These are phyloP conservation scores for Lichtheimia ornata DNA, from an alignment of 371 early-diverging fungal species.

Conservation along the genomic window DNA sequence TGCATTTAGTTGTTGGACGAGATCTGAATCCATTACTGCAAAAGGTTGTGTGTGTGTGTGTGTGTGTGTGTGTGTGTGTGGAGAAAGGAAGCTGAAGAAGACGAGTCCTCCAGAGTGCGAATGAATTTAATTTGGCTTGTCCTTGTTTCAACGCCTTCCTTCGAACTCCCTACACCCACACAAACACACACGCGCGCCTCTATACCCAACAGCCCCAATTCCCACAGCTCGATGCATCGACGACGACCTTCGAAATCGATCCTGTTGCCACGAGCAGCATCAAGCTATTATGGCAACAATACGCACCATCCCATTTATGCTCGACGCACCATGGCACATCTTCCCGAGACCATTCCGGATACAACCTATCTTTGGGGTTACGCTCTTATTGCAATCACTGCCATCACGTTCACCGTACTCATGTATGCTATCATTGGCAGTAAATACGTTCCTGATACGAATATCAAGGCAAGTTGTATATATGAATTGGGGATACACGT, in stretches of 20 bases:
- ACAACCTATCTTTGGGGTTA: constrained; percentile 75
- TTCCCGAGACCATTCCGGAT: constrained; percentile 65
- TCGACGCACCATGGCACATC: constrained; percentile 51
- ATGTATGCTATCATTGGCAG: constrained; percentile 74
- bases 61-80: neutral
- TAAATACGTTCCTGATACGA: constrained; percentile 72
- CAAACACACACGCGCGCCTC: too few species aligned
- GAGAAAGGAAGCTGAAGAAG: neutral
- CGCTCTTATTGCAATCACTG: constrained; percentile 61
- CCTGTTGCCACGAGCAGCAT: constrained; percentile 15
- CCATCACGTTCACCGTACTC: constrained; percentile 57
- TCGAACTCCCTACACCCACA: too few species aligned
- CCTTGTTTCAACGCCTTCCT: too few species aligned
- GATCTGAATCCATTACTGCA: neutral
- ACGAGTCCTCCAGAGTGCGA: neutral
- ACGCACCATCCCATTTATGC: constrained; percentile 14
- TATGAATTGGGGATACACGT: neutral
- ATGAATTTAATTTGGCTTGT: too few species aligned
- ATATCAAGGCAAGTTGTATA: constrained; percentile 49
- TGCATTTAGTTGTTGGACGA: neutral
- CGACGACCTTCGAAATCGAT: constrained; percentile 29
- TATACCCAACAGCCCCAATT: neutral
- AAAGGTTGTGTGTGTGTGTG: neutral
- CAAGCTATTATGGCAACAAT: neutral
- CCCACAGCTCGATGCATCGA: constrained; percentile 16